Conservation (phyloP, 2,329 filamentous ascomycete genomes). For the Exophiala bonariae region DNA sequence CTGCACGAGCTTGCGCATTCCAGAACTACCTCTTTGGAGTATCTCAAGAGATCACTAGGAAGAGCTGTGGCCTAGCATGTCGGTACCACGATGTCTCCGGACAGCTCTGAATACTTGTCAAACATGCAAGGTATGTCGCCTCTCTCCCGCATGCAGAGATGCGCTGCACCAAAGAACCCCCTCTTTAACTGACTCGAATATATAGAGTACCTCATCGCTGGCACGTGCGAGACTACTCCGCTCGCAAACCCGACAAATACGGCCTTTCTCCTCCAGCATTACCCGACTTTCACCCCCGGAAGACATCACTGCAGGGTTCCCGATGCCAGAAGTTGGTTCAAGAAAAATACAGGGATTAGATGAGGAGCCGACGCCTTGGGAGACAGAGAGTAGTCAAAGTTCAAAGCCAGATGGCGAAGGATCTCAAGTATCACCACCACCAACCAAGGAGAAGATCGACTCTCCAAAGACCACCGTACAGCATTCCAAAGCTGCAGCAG, state of each 20-base stretch:
- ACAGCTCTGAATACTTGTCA: conserved; percentile 26
- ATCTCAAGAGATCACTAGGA: no score
- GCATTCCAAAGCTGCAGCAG: neutral
- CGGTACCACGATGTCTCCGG: conserved; percentile 22
- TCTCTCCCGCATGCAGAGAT: neutral
- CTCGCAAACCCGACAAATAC: neutral
- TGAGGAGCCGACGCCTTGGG: neutral
- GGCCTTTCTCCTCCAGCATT: conserved; percentile 12
- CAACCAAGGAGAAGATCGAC: neutral
- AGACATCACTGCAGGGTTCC: conserved; percentile 23
- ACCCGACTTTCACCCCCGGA: conserved; percentile 4
- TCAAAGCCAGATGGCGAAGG: neutral
- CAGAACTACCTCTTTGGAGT: no score
- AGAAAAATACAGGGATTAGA: conserved; percentile 10
- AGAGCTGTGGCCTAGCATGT: conserved; percentile 12
- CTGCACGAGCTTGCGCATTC: no score
- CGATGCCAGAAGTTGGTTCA: conserved; percentile 18
- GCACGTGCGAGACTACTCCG: conserved; percentile 4
- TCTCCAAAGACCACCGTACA: neutral
- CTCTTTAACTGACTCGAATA: conserved; percentile 1
- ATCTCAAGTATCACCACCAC: neutral
- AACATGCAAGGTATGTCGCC: conserved; percentile 21
- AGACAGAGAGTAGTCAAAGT: neutral
- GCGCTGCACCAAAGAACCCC: neutral
- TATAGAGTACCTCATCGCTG: conserved; percentile 5